These are phyloP conservation scores for Irineochytrium annulatum DNA, from an alignment of 192 early-diverging fungal genomes.

Conservation along the genomic window DNA sequence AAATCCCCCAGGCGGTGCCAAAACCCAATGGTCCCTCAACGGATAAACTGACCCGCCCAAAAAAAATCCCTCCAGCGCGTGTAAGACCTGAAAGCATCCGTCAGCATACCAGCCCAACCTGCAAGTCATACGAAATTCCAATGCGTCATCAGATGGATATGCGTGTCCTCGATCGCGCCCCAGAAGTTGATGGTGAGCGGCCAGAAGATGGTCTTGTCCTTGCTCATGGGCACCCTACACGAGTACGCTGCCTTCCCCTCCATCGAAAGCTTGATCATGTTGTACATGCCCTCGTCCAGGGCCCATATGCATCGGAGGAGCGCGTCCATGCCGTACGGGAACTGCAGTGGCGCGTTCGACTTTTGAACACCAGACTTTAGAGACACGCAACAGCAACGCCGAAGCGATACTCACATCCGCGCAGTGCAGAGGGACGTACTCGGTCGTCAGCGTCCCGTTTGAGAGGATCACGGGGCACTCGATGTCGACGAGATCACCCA, in stretches of 20 bases:
- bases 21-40: slow-evolving; percentile 25
- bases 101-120: neutral
- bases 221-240: slow-evolving; percentile 21
- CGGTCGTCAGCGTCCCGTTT: slow-evolving; percentile 17
- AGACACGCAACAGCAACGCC: neutral
- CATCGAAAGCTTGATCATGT: slow-evolving; percentile 15
- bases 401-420: slow-evolving; percentile 15
- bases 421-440: slow-evolving; percentile 16
- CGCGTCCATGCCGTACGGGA: slow-evolving; percentile 24
- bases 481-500: slow-evolving; percentile 25
- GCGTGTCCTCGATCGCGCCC: slow-evolving; percentile 20
- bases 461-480: slow-evolving; percentile 19
- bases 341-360: slow-evolving; percentile 17
- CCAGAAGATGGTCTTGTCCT: slow-evolving; percentile 13
- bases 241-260: slow-evolving; percentile 13
- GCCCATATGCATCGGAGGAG: slow-evolving; percentile 18
- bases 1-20: neutral
- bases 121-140: slow-evolving; percentile 12
- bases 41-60: slow-evolving; percentile 23
- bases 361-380: neutral
- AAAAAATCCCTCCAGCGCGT: slow-evolving; percentile 28
- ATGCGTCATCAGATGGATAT: slow-evolving; percentile 30
- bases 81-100: slow-evolving; percentile 14
- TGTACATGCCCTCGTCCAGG: slow-evolving; percentile 11
- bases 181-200: slow-evolving; percentile 25